Evolutionary conservation across 108 stramenopile species (phyloP).

Genomic region (Fistulifera pelliculosa): DNA sequence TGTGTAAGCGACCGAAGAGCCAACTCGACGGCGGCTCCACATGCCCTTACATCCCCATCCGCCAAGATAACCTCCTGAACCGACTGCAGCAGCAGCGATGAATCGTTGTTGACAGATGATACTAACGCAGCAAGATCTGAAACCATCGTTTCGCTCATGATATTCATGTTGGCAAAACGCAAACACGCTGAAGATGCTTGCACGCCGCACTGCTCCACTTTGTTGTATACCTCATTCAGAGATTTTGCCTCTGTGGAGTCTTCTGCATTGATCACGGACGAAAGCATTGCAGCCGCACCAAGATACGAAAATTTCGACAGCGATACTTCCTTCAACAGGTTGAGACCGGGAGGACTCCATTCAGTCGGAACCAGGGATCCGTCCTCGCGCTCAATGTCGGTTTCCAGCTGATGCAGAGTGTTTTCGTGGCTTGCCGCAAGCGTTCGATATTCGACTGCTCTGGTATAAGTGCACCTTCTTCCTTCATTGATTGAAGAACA

Average conservation of each 20-base stretch:
- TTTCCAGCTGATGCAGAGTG: constrained; percentile 47
- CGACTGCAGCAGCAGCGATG: constrained; percentile 25
- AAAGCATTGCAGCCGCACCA: constrained; percentile 61
- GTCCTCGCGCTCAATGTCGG: constrained; percentile 52
- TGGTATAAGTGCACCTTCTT: constrained; percentile 71
- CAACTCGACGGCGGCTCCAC: constrained; percentile 26
- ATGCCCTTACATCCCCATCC: constrained; percentile 20
- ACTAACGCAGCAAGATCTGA: constrained; percentile 13
- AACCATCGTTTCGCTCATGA: constrained; percentile 25
- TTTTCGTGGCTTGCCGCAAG: constrained; percentile 47
- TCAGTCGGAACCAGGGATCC: constrained; percentile 45
- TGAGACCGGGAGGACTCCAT: constrained; percentile 74
- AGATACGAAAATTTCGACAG: constrained; percentile 56
- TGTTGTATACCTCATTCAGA: constrained; percentile 17
- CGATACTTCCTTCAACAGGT: constrained; percentile 50
- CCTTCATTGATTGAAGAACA: constrained; percentile 60
- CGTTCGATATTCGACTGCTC: constrained; percentile 62
- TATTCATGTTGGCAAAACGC: constrained; percentile 35
- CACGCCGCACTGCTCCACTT: constrained; percentile 25
- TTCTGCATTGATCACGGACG: constrained; percentile 43
- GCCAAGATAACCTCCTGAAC: constrained; percentile 19
- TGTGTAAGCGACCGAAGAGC: constrained; percentile 24
- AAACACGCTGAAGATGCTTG: constrained; percentile 35
- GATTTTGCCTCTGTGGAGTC: constrained; percentile 9
- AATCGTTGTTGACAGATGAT: constrained; percentile 15